Conservation (phyloP, 2,329 filamentous ascomycete genomes). For the Knufia fluminis region DNA sequence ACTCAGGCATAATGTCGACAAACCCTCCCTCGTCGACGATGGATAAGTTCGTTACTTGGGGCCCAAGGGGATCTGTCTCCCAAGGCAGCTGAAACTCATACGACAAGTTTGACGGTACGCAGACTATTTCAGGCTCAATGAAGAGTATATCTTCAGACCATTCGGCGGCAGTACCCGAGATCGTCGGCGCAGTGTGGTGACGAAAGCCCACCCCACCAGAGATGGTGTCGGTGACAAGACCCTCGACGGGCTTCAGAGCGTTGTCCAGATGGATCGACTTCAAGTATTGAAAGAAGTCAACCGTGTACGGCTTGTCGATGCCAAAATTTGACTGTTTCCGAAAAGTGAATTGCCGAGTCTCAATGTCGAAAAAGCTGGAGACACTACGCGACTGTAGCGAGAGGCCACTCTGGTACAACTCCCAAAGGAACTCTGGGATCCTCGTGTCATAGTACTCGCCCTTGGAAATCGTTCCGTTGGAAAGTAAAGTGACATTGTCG, state of each 20-base stretch:
- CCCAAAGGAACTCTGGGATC: slow-evolving; percentile 28
- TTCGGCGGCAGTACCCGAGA: slow-evolving; percentile 29
- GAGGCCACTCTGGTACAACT: slow-evolving; percentile 33
- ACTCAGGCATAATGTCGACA: slow-evolving; percentile 27
- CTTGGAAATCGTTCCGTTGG: no score
- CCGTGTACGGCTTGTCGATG: no score
- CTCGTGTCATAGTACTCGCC: neutral
- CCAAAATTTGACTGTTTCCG: slow-evolving; percentile 10
- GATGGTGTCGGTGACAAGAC: slow-evolving; percentile 29
- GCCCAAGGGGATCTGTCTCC: slow-evolving; percentile 20
- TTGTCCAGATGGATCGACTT: slow-evolving; percentile 29
- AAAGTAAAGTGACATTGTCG: no score
- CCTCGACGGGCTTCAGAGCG: slow-evolving; percentile 30
- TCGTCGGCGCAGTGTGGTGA: slow-evolving; percentile 37
- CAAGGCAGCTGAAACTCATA: neutral
- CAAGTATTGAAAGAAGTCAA: slow-evolving; percentile 25
- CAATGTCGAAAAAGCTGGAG: slow-evolving; percentile 38
- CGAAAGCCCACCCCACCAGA: slow-evolving; percentile 36
- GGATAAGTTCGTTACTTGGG: no score
- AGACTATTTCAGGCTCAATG: slow-evolving; percentile 4
- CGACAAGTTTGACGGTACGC: slow-evolving; percentile 4
- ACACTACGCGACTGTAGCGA: slow-evolving; percentile 26
- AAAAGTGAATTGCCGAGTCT: slow-evolving; percentile 29
- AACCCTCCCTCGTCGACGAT: slow-evolving; percentile 39
- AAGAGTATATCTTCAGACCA: slow-evolving; percentile 7